Evolutionary conservation across 2,329 filamentous ascomycete species (phyloP).

Genomic region (Aureobasidium namibiae): DNA sequence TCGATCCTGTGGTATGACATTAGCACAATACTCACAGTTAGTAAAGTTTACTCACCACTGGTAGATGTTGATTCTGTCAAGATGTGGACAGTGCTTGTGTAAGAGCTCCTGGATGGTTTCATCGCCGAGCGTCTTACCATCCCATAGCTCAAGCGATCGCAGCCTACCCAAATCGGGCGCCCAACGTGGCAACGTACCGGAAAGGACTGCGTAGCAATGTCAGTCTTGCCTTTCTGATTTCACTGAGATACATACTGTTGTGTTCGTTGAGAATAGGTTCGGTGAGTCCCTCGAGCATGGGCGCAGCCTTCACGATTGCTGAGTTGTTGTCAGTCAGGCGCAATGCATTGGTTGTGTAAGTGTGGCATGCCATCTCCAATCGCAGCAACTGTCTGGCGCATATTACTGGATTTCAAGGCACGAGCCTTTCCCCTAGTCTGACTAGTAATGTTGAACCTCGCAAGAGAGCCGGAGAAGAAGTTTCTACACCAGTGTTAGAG

Average conservation of each 20-base stretch:
- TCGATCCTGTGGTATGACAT: slow-evolving; percentile 12
- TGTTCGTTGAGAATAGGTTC: slow-evolving; percentile 23
- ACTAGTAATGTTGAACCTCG: slow-evolving; percentile 31
- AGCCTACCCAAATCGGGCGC: slow-evolving; percentile 50
- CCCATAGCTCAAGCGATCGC: slow-evolving; percentile 50
- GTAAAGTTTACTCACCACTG: slow-evolving; percentile 29
- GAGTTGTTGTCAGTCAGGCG: background rate
- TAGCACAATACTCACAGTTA: background rate
- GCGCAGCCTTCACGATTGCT: slow-evolving; percentile 28
- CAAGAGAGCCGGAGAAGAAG: slow-evolving; percentile 45
- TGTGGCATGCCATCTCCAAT: slow-evolving; percentile 34
- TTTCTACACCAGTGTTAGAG: slow-evolving; percentile 25
- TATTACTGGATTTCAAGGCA: slow-evolving; percentile 20
- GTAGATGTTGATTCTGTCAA: slow-evolving; percentile 53
- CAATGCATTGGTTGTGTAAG: no score
- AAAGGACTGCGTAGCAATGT: slow-evolving; percentile 29
- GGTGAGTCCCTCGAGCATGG: slow-evolving; percentile 45
- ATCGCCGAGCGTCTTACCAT: slow-evolving; percentile 51
- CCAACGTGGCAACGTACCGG: slow-evolving; percentile 49
- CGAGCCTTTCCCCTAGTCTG: background rate
- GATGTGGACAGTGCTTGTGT: slow-evolving; percentile 50
- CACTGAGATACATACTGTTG: slow-evolving; percentile 26
- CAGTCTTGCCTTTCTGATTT: background rate
- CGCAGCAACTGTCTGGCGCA: slow-evolving; percentile 36
- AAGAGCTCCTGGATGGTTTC: slow-evolving; percentile 47